phyloP scores from a whole-genome alignment of 257 asterid genomes.

The Sherardia arvensis region DNA sequence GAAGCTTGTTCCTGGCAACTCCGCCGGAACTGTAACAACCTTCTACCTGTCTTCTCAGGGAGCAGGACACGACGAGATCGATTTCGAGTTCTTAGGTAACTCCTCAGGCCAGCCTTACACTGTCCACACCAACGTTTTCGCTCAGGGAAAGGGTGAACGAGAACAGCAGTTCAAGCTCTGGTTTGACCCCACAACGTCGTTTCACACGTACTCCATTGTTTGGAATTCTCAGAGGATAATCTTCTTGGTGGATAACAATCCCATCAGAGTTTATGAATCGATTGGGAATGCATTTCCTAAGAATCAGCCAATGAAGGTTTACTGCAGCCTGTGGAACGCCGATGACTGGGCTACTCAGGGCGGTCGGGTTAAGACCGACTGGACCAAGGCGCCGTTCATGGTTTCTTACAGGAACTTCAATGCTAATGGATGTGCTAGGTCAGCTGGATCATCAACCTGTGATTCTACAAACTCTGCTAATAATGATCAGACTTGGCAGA shows the following conservation, averaged over 20 bases:
- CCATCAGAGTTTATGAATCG: conserved; percentile 22
- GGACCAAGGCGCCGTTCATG: neutral
- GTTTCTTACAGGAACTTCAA: neutral
- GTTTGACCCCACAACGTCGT: conserved; percentile 33
- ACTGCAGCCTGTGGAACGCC: neutral
- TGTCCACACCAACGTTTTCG: conserved; percentile 30
- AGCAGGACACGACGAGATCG: conserved; percentile 29
- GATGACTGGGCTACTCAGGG: neutral
- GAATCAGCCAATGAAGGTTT: neutral
- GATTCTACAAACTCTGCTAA: conserved; percentile 4
- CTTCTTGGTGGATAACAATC: conserved; percentile 41
- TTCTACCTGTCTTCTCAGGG: conserved; percentile 22
- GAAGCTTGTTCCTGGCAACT: neutral
- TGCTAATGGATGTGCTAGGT: conserved; percentile 11
- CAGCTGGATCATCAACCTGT: conserved; percentile 12
- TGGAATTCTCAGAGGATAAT: conserved; percentile 32
- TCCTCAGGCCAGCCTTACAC: conserved; percentile 29
- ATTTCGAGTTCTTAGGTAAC: conserved; percentile 33
- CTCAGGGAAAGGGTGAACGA: conserved; percentile 26
- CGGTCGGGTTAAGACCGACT: neutral
- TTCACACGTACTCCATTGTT: conserved; percentile 31
- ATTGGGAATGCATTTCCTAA: neutral
- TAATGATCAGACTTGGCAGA: conserved; percentile 19
- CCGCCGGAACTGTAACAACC: neutral
- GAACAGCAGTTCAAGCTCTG: conserved; percentile 31